A percentile compares a stretch with the other conserved stretches of the same genome.
Evolutionary conservation across 495 filamentous ascomycete species (phyloP).

Genomic region (Penicillium waksmanii): DNA sequence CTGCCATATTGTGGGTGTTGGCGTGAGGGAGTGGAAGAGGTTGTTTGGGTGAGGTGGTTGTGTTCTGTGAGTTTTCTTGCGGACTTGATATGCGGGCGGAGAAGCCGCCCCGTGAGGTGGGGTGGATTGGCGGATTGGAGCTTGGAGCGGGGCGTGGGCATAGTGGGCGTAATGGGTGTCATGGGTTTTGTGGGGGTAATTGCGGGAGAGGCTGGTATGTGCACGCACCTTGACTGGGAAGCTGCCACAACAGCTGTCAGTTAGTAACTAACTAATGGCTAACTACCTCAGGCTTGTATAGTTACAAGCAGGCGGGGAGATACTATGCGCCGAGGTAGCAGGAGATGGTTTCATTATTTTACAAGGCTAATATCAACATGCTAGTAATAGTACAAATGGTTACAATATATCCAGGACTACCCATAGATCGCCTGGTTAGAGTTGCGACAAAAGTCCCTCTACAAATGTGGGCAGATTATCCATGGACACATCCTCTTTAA

Average conservation of each 20-base stretch:
- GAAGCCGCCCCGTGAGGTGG: conserved; percentile 9
- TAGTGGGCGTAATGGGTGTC: conserved; percentile 13
- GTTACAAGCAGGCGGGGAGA: too few species aligned
- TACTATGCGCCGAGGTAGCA: too few species aligned
- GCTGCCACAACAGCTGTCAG: too few species aligned
- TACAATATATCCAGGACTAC: not conserved
- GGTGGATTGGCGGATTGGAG: conserved; percentile 17
- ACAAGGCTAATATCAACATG: conserved; percentile 5
- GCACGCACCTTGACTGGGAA: too few species aligned
- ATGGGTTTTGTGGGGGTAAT: not conserved
- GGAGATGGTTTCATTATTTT: not conserved
- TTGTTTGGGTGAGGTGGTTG: not conserved
- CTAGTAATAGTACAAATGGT: conserved; percentile 8
- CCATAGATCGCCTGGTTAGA: conserved; percentile 29
- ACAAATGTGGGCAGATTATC: conserved; percentile 43
- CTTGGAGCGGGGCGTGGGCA: conserved; percentile 21
- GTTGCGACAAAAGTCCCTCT: conserved; percentile 42
- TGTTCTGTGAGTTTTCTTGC: conserved; percentile 1
- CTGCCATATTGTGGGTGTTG: conserved; percentile 19
- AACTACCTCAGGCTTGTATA: too few species aligned
- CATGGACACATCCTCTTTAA: conserved; percentile 51
- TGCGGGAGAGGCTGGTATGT: too few species aligned
- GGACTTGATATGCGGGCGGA: conserved; percentile 25
- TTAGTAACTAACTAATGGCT: too few species aligned
- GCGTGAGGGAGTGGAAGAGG: conserved; percentile 27